Conservation (phyloP, 2,329 filamentous ascomycete genomes). For the Apiospora pterosperma region DNA sequence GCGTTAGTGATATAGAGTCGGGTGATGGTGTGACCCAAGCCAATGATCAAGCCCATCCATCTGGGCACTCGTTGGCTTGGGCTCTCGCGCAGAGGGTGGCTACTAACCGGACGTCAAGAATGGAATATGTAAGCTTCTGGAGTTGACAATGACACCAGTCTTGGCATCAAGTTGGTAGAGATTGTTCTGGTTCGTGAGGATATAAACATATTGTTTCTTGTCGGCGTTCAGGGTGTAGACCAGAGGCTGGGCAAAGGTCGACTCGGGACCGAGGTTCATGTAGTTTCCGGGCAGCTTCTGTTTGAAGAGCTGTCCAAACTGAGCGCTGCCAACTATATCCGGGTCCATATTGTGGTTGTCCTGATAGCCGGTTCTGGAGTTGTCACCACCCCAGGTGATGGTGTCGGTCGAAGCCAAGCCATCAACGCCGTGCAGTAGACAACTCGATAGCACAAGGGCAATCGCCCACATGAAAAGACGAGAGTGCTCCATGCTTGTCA, state of each 20-base stretch:
- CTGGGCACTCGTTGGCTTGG: not conserved
- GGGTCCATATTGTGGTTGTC: constrained; percentile 63
- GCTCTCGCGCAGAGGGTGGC: not conserved
- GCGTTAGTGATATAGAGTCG: not conserved
- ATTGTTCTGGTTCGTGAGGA: constrained; percentile 56
- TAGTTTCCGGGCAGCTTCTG: constrained; percentile 50
- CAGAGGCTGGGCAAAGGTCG: constrained; percentile 49
- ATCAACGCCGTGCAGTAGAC: not conserved
- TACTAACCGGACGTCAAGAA: constrained; percentile 33
- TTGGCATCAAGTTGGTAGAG: constrained; percentile 54
- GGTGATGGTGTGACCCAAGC: not conserved
- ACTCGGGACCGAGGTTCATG: constrained; percentile 40
- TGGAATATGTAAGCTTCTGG: constrained; percentile 44
- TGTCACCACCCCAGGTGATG: constrained; percentile 59
- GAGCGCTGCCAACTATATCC: constrained; percentile 48
- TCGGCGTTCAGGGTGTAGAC: constrained; percentile 46
- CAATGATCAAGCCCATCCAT: not conserved
- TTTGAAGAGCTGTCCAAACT: constrained; percentile 54
- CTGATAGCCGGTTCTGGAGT: constrained; percentile 50
- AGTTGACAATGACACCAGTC: constrained; percentile 47
- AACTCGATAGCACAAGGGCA: constrained; percentile 3
- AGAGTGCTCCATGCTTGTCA: not conserved
- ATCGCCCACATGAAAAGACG: not conserved
- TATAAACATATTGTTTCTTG: constrained; percentile 49
- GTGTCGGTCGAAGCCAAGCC: constrained; percentile 45